These are phyloP conservation scores for Cercospora nicotianae DNA, from an alignment of 2,329 filamentous ascomycete species.

Conservation along the genomic window DNA sequence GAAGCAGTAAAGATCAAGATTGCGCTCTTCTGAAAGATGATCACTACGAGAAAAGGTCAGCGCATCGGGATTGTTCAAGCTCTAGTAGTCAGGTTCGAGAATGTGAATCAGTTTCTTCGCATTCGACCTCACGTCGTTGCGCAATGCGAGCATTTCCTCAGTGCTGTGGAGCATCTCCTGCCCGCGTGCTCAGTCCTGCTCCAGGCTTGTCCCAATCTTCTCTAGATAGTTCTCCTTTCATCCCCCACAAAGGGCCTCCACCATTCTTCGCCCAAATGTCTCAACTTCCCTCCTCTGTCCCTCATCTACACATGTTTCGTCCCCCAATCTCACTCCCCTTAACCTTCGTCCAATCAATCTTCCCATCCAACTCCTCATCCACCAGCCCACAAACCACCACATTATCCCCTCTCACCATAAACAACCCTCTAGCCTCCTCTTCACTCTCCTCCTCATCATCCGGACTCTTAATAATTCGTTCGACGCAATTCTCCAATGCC, in stretches of 20 bases:
- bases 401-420: conserved; percentile 91
- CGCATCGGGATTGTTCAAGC: not conserved
- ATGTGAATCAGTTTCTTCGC: not conserved
- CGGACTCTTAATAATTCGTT: conserved; percentile 83
- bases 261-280: not conserved
- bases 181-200: not conserved
- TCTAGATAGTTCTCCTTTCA: not conserved
- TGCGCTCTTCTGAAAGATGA: not conserved
- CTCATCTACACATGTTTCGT: conserved; percentile 59
- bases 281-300: not conserved
- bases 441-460: conserved; percentile 81
- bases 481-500: conserved; percentile 77
- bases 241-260: not conserved
- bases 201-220: not conserved
- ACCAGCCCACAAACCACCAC: conserved; percentile 87
- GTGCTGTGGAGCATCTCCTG: not conserved
- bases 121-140: too few relatives aligned
- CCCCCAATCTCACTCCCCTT: conserved; percentile 77
- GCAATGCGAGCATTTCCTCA: not conserved
- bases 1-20: not conserved
- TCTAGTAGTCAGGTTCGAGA: not conserved
- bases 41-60: not conserved
- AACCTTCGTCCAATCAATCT: conserved; percentile 91
- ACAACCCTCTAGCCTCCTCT: conserved; percentile 80
- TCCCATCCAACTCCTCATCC: conserved; percentile 82